Percentiles rank a stretch among this genome's conserved stretches.
phyloP scores from a whole-genome alignment of 2,329 filamentous ascomycete genomes.

The Arthrobotrys pseudoclavata region DNA sequence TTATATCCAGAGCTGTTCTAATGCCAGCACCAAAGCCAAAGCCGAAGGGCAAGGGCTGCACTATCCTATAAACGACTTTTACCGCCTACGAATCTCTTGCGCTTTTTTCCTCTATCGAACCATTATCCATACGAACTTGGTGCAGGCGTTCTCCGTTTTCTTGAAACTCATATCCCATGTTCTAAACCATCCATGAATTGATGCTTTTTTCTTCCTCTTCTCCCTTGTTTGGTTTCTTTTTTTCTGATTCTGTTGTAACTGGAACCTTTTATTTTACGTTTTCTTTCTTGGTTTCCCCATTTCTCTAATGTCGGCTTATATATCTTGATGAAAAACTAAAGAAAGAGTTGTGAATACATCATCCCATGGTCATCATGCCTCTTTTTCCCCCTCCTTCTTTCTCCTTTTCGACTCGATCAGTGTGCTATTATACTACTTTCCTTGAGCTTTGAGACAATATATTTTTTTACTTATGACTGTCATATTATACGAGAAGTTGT shows the following conservation, averaged over 20 bases:
- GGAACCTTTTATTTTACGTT: constrained; percentile 22
- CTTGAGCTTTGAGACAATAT: background rate
- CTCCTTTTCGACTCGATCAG: background rate
- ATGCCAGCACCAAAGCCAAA: constrained; percentile 74
- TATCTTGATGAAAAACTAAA: constrained; percentile 39
- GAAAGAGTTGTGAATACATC: constrained; percentile 48
- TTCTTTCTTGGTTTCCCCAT: constrained; percentile 8
- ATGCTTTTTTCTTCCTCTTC: constrained; percentile 30
- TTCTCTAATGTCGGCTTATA: constrained; percentile 39
- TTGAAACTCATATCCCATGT: constrained; percentile 39
- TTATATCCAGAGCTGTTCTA: constrained; percentile 72
- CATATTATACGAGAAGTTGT: background rate
- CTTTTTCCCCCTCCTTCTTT: background rate
- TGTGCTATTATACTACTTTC: constrained; percentile 18
- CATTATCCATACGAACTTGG: constrained; percentile 21
- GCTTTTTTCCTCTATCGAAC: constrained; percentile 35
- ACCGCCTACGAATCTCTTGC: constrained; percentile 21
- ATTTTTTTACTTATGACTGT: background rate
- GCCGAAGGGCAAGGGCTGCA: constrained; percentile 74
- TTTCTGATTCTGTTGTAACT: constrained; percentile 2
- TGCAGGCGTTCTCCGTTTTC: constrained; percentile 42
- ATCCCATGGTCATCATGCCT: constrained; percentile 3
- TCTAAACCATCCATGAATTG: constrained; percentile 52
- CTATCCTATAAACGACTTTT: constrained; percentile 72
- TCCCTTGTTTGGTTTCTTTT: constrained; percentile 29